These are phyloP conservation scores for Pythium angustatum DNA, from an alignment of 352 stramenopile genomes.

Conservation along the genomic window DNA sequence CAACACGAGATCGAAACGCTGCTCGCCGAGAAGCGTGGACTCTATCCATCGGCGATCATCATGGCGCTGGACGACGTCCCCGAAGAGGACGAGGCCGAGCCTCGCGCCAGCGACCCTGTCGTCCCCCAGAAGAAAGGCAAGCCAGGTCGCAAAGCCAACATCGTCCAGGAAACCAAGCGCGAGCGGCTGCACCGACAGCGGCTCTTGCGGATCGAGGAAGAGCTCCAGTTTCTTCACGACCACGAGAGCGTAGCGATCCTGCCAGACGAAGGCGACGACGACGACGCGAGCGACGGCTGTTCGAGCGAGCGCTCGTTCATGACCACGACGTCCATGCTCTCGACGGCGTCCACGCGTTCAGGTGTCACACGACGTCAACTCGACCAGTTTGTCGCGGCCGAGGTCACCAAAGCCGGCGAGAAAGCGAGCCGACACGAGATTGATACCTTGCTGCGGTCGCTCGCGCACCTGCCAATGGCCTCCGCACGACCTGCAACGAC, in stretches of 20 bases:
- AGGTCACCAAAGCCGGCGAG: slow-evolving; percentile 36
- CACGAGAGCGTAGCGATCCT: slow-evolving; percentile 50
- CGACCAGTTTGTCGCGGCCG: slow-evolving; percentile 45
- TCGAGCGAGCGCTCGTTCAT: slow-evolving; percentile 50
- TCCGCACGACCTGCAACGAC: slow-evolving; percentile 16
- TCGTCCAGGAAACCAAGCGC: slow-evolving; percentile 48
- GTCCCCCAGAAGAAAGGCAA: too few species aligned
- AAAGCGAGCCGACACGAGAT: slow-evolving; percentile 55
- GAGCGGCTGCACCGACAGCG: slow-evolving; percentile 46
- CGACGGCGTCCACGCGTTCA: slow-evolving; percentile 52
- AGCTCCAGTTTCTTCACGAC: slow-evolving; percentile 54
- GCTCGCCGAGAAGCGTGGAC: slow-evolving; percentile 36
- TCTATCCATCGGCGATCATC: slow-evolving; percentile 37
- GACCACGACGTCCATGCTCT: slow-evolving; percentile 40
- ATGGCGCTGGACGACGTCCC: slow-evolving; percentile 24
- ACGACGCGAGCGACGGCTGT: slow-evolving; percentile 30
- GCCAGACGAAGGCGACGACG: slow-evolving; percentile 39
- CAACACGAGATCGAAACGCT: slow-evolving; percentile 54
- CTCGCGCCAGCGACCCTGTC: background rate
- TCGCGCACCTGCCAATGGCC: slow-evolving; percentile 27
- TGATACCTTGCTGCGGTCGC: slow-evolving; percentile 38
- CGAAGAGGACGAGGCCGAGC: slow-evolving; percentile 24
- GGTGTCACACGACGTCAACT: slow-evolving; percentile 56
- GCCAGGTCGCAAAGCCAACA: slow-evolving; percentile 30
- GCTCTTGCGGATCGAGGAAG: slow-evolving; percentile 54